Base-by-base conservation (phyloP, 495 filamentous ascomycete genomes). In the Penicillium tannophilum region DNA sequence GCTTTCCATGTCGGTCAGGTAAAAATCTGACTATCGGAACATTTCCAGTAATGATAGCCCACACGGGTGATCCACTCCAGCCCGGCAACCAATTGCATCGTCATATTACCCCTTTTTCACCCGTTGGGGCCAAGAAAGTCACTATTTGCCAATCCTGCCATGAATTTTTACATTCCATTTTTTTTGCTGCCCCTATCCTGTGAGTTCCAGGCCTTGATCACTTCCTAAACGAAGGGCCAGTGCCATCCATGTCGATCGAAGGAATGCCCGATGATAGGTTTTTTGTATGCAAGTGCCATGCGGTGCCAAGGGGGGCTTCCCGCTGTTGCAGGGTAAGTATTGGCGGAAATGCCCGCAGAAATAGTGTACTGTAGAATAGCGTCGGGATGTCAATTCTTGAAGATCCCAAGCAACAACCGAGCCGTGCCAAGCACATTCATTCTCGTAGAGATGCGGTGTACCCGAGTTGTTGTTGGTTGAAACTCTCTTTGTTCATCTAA, bases 1-100 rank as follows among this genome's bases (percentile, higher is more conserved):
- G 7, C 39, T 41, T 41, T 12, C 6, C 14, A 17, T 1, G 39
- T n/a, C 16, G 39, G 14, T 36, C 39, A 17, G 7, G 14, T 41
- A 6, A 5, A 52, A 60, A 55, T 51, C 36, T 50, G 57, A 63
- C 58, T 43, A 47, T 61, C 60, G 60, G 62, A 63, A 26, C 64
- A 65, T 61, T 67, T 70, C 46, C 44, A 65, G 67, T 67, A 70
- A 63, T 70, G 67, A 70, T 70, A 65, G 58, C 49, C 64, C 56
- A 55, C 50, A 57, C 50, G 51, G 39, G n/a, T 23, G 60, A 55
- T 60, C 63, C 63, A 63, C 64, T 51, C 47, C 44, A 42, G n/a
- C 48, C 48, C 41, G 31, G 31, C 36, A 36, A 30, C 58, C 44
- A 60, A 67, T 65, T 28, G 51, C 36, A 59, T 35, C 59, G 43